A percentile compares a stretch with the other conserved stretches of the same genome.
Conservation (phyloP, 192 early-diverging fungal genomes). For the Linnemannia zychae region DNA sequence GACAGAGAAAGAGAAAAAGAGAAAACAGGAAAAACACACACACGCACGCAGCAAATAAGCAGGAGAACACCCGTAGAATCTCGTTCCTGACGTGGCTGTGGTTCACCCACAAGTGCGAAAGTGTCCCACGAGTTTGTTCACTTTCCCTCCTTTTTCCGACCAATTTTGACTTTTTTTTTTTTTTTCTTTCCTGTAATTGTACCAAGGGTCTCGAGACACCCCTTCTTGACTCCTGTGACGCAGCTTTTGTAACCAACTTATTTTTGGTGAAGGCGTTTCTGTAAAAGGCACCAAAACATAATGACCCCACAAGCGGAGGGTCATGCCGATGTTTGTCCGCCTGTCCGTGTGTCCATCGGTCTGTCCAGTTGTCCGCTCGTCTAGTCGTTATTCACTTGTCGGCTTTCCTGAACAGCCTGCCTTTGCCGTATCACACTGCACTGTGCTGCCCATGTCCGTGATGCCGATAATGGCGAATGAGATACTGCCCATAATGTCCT, state of each 20-base stretch:
- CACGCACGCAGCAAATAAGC: neutral
- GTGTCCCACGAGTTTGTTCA: neutral
- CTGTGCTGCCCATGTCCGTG: neutral
- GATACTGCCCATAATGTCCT: neutral
- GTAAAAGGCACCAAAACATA: neutral
- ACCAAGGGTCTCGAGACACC: neutral
- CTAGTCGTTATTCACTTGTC: neutral
- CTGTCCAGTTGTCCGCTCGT: neutral
- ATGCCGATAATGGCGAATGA: neutral
- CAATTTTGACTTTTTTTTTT: neutral
- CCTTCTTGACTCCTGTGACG: neutral
- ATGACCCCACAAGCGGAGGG: neutral
- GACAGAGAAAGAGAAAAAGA: no score
- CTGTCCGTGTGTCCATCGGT: neutral
- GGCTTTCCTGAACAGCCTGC: neutral
- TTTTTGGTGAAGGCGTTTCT: conserved; percentile 1
- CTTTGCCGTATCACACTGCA: neutral
- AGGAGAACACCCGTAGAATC: neutral
- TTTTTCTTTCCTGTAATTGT: neutral
- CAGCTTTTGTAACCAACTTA: neutral
- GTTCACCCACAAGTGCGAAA: neutral
- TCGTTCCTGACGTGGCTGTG: conserved; percentile 12
- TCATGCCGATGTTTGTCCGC: neutral
- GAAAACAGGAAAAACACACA: neutral
- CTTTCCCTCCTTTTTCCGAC: neutral